Base-by-base conservation (phyloP, 2,329 filamentous ascomycete species). In the Phaeosphaeriaceae sp. region DNA sequence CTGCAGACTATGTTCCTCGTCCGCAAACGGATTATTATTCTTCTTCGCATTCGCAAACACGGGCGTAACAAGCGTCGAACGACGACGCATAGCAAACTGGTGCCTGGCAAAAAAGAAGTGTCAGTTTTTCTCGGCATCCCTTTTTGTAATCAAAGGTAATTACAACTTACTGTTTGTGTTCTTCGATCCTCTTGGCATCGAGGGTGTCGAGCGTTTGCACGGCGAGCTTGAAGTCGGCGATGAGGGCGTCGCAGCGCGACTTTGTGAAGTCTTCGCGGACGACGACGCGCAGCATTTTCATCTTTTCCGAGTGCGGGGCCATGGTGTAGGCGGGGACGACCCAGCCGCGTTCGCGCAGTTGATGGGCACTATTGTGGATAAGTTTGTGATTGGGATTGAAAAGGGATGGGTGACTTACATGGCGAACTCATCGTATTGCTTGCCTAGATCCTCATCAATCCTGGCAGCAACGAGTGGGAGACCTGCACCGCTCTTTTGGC, bases 321-420 rank as follows among this genome's bases (percentile, higher is more conserved):
- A 97, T 97, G 32, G 92, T 97, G 77, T 97, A 97, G 0, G 93
- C 93, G 0, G 93, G 93, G 0, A 97, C 90, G 23, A 97, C 88
- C 93, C 93, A 97, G 35, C 90, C 90, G 28, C 92, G 85, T 57
- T 90, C 86, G 42, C 93, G 88, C 20, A 97, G 83, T 73, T 92
- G 88, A 70, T 96, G 92, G 1, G 93, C 92, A 33, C 68, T 72
- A 29, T n/a, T 8, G 0, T 18, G 9, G 9, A 13, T 21, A 11
- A 16, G 23, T 20, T 39, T 6, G 9, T 11, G 4, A n/a, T 2
- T 6, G 17, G 1, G 11, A 17, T 6, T 92, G 77, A 1, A 63
- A 6, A 26, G 4, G 15, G 6, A 21, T 7, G 91, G 43, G 26
- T 11, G 4, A 61, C 67, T 56, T 61, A 72, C 68, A 80, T 68